Conservation (phyloP, 2,329 filamentous ascomycete species). For the Aaosphaeria pasadenensis region DNA sequence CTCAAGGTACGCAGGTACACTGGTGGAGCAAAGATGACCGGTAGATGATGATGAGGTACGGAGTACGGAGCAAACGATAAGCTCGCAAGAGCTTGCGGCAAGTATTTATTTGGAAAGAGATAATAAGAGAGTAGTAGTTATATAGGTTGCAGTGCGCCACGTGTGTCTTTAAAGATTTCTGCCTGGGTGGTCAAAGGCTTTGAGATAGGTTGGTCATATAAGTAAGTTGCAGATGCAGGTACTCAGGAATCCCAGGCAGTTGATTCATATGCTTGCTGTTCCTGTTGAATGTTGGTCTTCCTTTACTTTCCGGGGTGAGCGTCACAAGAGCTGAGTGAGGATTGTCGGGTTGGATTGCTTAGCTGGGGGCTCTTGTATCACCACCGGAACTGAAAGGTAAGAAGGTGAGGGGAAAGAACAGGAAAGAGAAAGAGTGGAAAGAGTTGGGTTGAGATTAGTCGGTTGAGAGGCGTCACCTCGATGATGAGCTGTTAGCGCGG, state of each 20-base stretch:
- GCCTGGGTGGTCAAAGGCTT: too few species aligned
- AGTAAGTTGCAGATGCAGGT: too few species aligned
- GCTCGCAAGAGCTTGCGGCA: background rate
- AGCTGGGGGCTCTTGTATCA: conserved; percentile 21
- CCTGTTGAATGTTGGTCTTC: background rate
- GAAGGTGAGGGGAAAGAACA: background rate
- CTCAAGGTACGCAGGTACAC: too few species aligned
- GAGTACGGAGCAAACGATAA: background rate
- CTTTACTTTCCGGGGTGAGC: conserved; percentile 4
- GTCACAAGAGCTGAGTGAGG: conserved; percentile 24
- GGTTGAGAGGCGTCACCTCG: too few species aligned
- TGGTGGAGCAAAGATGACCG: background rate
- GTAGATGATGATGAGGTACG: background rate
- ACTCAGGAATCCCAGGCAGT: too few species aligned
- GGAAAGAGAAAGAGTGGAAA: conserved; percentile 1
- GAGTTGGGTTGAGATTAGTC: background rate
- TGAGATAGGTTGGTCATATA: too few species aligned
- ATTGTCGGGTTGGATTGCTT: conserved; percentile 10
- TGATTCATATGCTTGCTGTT: too few species aligned
- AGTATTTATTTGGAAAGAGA: background rate
- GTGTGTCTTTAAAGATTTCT: too few species aligned
- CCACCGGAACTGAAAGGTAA: conserved; percentile 11
- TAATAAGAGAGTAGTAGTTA: background rate
- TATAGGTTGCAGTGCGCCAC: too few species aligned
- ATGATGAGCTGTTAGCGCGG: too few species aligned